Base-by-base conservation (phyloP, 208 protist species). In the Leishmania lainsoni region DNA sequence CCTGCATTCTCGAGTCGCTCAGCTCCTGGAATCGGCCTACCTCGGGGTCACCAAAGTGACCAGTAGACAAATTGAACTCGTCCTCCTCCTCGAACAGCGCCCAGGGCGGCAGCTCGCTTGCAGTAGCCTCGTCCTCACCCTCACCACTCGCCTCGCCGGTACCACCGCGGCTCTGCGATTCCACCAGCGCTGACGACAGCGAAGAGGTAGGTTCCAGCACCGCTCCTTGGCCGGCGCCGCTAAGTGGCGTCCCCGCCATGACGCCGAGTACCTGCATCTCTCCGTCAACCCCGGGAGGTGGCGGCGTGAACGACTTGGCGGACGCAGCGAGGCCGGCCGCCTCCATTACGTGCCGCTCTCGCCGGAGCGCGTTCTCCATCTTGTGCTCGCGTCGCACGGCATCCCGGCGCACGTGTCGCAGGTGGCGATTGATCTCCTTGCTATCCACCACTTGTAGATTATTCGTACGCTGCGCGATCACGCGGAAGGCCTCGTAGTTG, bases 401-500 rank as follows among this genome's bases (percentile, higher is more conserved):
- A 54, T 97, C 89, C 22, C 80, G 87, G 56, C 87, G 92, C 17
- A 94, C 79, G 16, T 81, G 85, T 79, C 95, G 92, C 17, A 98
- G 83, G 70, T 95, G 90, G 17, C 94, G 82, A 78, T 98, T 98
- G 72, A 98, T 96, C 85, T 97, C 93, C 83, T 92, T 93, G 85
- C 90, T 86, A 76, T 98, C 95, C 77, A 98, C 95, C 69, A 98
- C 95, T 82, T 97, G 93, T 56, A 98, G 79, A 82, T 98, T 98
- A 79, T 94, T 94, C 14, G 93, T 97, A 68, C 92, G 91, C 84
- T 97, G 95, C 0, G 95, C 89, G 80, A 98, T 97, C 71, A 97
- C 87, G 70, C 93, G 95, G 65, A 97, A 97, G 3, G 91, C 92
- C 78, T 98, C 93, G 56, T 90, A 97, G 79, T 96, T 97, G 59